These are phyloP conservation scores for Fusarium tupiense DNA, from an alignment of 2,329 filamentous ascomycete genomes.

Conservation along the genomic window DNA sequence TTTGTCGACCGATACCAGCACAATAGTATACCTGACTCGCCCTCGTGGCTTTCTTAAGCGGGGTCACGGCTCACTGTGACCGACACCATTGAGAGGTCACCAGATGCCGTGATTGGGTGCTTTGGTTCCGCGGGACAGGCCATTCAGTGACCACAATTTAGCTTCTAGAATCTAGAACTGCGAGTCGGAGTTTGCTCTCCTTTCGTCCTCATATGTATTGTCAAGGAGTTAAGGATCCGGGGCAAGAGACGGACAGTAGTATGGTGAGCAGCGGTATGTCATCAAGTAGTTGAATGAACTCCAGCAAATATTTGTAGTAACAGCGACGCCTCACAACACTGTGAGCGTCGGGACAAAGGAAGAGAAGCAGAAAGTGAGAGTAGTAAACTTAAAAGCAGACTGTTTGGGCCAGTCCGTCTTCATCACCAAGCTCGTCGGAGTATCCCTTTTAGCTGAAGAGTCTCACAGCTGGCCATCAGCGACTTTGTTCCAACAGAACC, in stretches of 20 bases:
- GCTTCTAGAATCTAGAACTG: not conserved
- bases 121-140: not conserved
- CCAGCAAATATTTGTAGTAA: too few relatives aligned
- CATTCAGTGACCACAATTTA: too few relatives aligned
- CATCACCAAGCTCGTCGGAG: not conserved
- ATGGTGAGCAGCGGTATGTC: too few relatives aligned
- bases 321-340: not conserved
- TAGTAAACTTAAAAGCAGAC: too few relatives aligned
- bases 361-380: not conserved
- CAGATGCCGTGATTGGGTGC: not conserved
- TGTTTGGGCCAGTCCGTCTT: not conserved
- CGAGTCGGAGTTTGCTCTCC: not conserved
- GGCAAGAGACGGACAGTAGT: too few relatives aligned
- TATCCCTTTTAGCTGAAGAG: not conserved
- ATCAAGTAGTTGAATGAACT: not conserved
- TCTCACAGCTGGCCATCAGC: not conserved
- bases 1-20: not conserved
- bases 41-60: not conserved
- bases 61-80: not conserved
- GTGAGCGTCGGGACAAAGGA: accelerated
- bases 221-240: too few relatives aligned
- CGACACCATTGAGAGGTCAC: not conserved
- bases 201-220: not conserved
- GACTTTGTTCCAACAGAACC: too few relatives aligned
- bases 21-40: not conserved